A percentile compares a stretch with the other conserved stretches of the same genome.
These are phyloP conservation scores for Magnaporthiopsis poae DNA, from an alignment of 2,329 filamentous ascomycete species.

Conservation along the genomic window DNA sequence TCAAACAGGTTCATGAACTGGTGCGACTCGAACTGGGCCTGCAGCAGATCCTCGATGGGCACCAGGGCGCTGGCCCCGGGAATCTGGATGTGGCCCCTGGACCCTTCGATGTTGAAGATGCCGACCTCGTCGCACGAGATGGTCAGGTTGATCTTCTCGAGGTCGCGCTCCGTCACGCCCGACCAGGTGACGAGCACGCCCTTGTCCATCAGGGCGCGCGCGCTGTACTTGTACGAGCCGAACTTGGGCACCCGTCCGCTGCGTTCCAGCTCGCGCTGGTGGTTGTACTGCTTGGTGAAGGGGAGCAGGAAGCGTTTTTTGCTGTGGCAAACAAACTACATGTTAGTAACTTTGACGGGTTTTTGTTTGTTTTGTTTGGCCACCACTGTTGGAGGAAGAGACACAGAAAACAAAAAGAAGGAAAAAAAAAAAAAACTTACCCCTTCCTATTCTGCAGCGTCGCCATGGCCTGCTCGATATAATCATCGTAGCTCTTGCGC, in stretches of 20 bases:
- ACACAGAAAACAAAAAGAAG: no score
- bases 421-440: constrained; percentile 31
- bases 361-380: no score
- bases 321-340: constrained; percentile 27
- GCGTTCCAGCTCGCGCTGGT: constrained; percentile 88
- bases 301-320: constrained; percentile 91
- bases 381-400: no score
- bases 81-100: constrained; percentile 85
- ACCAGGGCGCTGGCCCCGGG: constrained; percentile 83
- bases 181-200: constrained; percentile 89
- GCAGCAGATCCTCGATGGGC: constrained; percentile 82
- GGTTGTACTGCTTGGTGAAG: constrained; percentile 97
- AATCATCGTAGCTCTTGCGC: constrained; percentile 95
- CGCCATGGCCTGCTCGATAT: constrained; percentile 96
- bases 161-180: constrained; percentile 71
- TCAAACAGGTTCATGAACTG: constrained; percentile 95
- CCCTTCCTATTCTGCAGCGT: constrained; percentile 95
- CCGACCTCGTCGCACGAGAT: constrained; percentile 91
- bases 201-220: constrained; percentile 78
- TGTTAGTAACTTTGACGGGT: background rate
- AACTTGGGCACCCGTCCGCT: constrained; percentile 92
- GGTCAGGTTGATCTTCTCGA: constrained; percentile 86
- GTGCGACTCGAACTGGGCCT: constrained; percentile 93
- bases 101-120: constrained; percentile 85
- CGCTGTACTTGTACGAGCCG: constrained; percentile 94